A percentile compares a stretch with the other conserved stretches of the same genome.
These are phyloP conservation scores for Emmonsiellopsis sp. DNA, from an alignment of 2,329 filamentous ascomycete genomes.

Conservation along the genomic window DNA sequence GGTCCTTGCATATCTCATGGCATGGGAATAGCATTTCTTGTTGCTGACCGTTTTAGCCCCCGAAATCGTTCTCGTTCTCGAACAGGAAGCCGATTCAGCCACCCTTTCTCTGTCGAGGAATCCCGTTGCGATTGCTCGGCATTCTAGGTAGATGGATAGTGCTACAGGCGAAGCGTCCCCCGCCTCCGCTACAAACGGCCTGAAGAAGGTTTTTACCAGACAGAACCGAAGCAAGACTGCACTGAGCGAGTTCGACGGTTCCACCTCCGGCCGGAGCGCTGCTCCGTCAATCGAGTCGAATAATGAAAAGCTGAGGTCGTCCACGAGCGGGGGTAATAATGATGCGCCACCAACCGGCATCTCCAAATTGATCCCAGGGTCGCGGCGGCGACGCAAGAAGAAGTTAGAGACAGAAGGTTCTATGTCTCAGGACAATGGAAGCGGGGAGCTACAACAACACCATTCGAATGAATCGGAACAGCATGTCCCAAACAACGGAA, in stretches of 20 bases:
- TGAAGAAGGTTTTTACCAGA: constrained; percentile 26
- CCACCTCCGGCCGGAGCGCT: constrained; percentile 18
- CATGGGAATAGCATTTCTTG: background rate
- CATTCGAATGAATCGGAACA: background rate
- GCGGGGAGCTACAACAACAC: constrained; percentile 1
- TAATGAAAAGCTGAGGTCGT: constrained; percentile 27
- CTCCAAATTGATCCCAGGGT: constrained; percentile 40
- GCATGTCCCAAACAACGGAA: background rate
- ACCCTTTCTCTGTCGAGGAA: background rate
- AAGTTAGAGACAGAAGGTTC: constrained; percentile 21
- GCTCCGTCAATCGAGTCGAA: constrained; percentile 31
- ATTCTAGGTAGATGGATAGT: constrained; percentile 22
- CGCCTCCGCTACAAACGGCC: constrained; percentile 22
- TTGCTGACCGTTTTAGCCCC: background rate
- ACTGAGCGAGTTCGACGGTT: constrained; percentile 24
- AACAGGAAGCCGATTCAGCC: background rate
- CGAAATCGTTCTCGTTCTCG: background rate
- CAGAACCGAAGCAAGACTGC: constrained; percentile 28
- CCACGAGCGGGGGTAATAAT: constrained; percentile 29
- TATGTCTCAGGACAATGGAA: constrained; percentile 16
- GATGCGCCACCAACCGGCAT: constrained; percentile 36
- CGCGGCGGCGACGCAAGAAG: constrained; percentile 31
- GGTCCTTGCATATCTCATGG: background rate
- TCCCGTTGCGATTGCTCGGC: background rate
- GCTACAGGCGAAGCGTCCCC: constrained; percentile 19